Conservation (phyloP, 1,284 basidiomycete species). For the Fistulinella cinereoalba region DNA sequence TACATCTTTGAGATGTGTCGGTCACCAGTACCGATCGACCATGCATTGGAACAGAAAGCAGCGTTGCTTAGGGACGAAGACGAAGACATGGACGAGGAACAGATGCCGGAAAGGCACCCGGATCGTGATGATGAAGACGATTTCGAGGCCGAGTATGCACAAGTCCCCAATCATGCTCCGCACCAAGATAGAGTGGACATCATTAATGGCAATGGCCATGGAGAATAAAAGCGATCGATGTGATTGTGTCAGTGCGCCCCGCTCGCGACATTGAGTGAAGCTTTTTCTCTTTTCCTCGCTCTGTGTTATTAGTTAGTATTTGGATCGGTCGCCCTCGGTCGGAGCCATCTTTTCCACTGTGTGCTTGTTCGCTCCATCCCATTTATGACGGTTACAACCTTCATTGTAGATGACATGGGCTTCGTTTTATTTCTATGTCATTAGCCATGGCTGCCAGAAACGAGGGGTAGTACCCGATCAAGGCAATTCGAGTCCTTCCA, state of each 20-base stretch:
- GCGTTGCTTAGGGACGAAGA: slow-evolving; percentile 63
- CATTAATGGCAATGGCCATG: slow-evolving; percentile 39
- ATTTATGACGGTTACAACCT: not conserved
- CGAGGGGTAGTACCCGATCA: too few relatives aligned
- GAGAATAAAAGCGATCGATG: slow-evolving; percentile 9
- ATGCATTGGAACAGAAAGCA: too few relatives aligned
- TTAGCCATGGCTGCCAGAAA: not conserved
- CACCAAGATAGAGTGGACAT: too few relatives aligned
- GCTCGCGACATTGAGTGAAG: too few relatives aligned
- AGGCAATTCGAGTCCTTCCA: not conserved
- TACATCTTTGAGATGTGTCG: slow-evolving; percentile 1
- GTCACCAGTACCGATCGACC: too few relatives aligned
- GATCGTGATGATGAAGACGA: slow-evolving; percentile 1
- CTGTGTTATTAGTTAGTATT: too few relatives aligned
- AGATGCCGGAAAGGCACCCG: not conserved
- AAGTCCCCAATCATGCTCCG: too few relatives aligned
- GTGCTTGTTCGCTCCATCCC: slow-evolving; percentile 3
- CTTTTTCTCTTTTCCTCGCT: not conserved
- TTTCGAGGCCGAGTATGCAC: slow-evolving; percentile 9
- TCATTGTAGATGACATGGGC: not conserved
- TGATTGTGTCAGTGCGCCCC: not conserved
- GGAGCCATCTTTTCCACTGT: not conserved
- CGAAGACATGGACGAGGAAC: slow-evolving; percentile 52
- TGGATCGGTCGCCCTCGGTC: not conserved
- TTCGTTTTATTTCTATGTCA: not conserved